Base-by-base conservation (phyloP, 1,284 basidiomycete species). In the Coniferiporia weirii region DNA sequence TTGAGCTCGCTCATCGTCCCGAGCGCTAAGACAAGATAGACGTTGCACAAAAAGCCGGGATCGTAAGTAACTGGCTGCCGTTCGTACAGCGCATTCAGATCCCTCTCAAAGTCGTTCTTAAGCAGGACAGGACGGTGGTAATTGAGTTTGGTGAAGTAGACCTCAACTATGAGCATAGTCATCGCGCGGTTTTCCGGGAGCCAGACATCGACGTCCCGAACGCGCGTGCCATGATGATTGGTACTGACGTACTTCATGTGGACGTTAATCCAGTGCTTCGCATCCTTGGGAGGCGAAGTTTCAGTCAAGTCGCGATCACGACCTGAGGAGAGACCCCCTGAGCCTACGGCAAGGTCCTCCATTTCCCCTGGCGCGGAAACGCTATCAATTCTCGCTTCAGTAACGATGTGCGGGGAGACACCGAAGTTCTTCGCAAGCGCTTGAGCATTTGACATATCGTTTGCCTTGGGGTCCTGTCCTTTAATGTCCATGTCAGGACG, bases 1-100 rank as follows among this genome's bases (percentile, higher is more conserved):
- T 88, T 91, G 63, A 90, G 78, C 66, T 91, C 88, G 72, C 84
- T 87, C 62, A 92, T 76, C 1, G 90, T 91, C 2, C 90, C 89
- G 1, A 92, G 78, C 0, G 88, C 90, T 54, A 92, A 72, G 36
- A 92, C 75, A 22, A 92, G 76, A 67, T 92, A 91, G 59, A 87
- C 70, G 67, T 83, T 83, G 71, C 87, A 91, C 5, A 92, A 68
- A 67, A 82, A 89, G 32, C 89, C 89, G 8, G 88, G 85, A 66
- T 91, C 89, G 64, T 83, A 81, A 15, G 75, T 70, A 10, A 78
- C 64, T 10, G 74, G 72, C 20, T 75, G 70, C 46, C 77, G 76
- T 0, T 82, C 77, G 66, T 92, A 92, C n/a, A 91, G 75, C 19
- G 80, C 77, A 47, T 81, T 75, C 56, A 92, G 71, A 10, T 76